phyloP scores from a whole-genome alignment of 495 filamentous ascomycete genomes.

The Xylaria curta region DNA sequence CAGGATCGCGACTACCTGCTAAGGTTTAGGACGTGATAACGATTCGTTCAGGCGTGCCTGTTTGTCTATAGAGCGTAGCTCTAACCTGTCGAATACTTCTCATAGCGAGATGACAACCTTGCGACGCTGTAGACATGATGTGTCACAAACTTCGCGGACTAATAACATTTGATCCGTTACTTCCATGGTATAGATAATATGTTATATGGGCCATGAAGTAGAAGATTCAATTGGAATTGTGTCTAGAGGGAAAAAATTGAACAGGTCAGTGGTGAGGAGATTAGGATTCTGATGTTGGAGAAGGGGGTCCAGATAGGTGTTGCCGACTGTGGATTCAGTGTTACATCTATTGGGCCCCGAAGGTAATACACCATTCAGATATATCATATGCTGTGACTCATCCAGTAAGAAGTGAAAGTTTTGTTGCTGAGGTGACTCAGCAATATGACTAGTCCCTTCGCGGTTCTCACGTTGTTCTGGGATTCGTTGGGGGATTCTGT shows the following conservation, averaged over 20 bases:
- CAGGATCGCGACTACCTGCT: neutral
- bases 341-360: no score
- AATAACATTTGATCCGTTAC: neutral
- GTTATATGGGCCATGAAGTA: neutral
- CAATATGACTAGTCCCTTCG: no score
- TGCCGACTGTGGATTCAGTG: no score
- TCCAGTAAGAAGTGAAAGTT: no score
- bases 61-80: neutral
- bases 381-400: no score
- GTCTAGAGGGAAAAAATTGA: constrained; percentile 8
- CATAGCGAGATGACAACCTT: neutral
- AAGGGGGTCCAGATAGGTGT: no score
- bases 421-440: no score
- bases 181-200: neutral
- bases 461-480: no score
- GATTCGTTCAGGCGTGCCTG: neutral
- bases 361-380: no score
- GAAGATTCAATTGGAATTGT: neutral
- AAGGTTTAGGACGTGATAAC: neutral
- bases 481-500: no score
- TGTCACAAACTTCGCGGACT: neutral
- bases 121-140: no score
- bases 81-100: neutral
- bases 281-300: neutral
- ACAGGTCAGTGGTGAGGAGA: neutral